These are phyloP conservation scores for Phaeodactylum tricornutum DNA, from an alignment of 108 stramenopile species.

Conservation along the genomic window DNA sequence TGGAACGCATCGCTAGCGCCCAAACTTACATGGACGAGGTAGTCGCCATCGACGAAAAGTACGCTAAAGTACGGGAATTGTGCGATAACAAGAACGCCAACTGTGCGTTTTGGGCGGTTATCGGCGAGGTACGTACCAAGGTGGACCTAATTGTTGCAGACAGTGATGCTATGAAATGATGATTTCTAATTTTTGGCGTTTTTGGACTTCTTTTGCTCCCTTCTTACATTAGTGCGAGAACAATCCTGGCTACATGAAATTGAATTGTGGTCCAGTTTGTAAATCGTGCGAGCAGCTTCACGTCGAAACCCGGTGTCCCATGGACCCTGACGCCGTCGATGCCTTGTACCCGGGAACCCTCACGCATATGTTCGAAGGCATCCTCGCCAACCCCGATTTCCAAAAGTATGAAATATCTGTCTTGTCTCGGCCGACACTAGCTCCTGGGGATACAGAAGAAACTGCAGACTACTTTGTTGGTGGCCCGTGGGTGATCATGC, in stretches of 20 bases:
- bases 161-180: too few relatives aligned
- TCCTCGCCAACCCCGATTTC: constrained; percentile 21
- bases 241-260: constrained; percentile 35
- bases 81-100: constrained; percentile 22
- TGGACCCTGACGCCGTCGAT: constrained; percentile 6
- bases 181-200: too few relatives aligned
- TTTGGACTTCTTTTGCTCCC: too few relatives aligned
- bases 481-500: constrained; percentile 34
- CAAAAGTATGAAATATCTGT: constrained; percentile 15
- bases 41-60: constrained; percentile 7
- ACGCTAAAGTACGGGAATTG: constrained; percentile 10
- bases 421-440: constrained; percentile 6
- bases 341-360: constrained; percentile 43
- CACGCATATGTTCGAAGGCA: constrained; percentile 51
- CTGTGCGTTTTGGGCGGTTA: constrained; percentile 15
- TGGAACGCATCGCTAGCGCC: not conserved
- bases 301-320: constrained; percentile 52
- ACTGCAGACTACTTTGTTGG: not conserved
- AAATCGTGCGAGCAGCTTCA: constrained; percentile 45
- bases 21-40: constrained; percentile 2
- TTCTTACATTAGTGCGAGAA: constrained; percentile 26
- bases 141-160: too few relatives aligned
- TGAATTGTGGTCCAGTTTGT: constrained; percentile 70
- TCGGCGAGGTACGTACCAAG: constrained; percentile 24
- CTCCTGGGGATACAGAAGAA: constrained; percentile 19